Evolutionary conservation across 345 rosid genomes (phyloP), one percentile per base, ranked within the genome.

Genomic region (Gossypium arboreum): DNA sequence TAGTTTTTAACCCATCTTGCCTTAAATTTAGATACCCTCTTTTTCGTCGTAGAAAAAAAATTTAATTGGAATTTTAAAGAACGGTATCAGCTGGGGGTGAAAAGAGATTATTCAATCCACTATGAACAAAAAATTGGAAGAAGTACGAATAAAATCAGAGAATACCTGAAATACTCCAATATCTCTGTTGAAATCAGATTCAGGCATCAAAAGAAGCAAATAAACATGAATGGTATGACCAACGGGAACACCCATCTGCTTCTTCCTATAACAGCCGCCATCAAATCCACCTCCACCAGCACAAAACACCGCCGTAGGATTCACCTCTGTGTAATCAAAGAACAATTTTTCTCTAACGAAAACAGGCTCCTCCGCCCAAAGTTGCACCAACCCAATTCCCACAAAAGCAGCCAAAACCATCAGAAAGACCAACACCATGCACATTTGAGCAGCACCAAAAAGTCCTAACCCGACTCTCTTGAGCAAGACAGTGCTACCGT

Each of bases 101-200:
- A 8, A n/a, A 9, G 9, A 66, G 15, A 65, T 18, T 17, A 41
- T 10, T 15, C n/a, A 43, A 61, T 27, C 39, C 22, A 39, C 24
- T 7, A 34, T 68, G 47, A 68, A 7, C 56, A 68, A 25, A 68
- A 29, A 20, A 7, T 17, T 15, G 12, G 29, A 22, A 27, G 29
- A 25, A 50, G 41, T 34, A 34, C 5, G 41, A 34, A 22, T 44
- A 16, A 60, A 68, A 68, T 2, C n/a, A 39, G 66, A 74, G 66
- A 74, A 71, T 72, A 88, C 97, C 91, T 90, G 99, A 76, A 94
- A 93, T 9, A 90, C 76, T 0, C 97, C 97, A 56, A 90, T 50
- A 9, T 86, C 83, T 74, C 83, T 72, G 74, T 91, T 94, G 76
- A 83, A 79, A 72, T 91, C 88, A 68, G 97, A 94, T 61, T 92